Base-by-base conservation (phyloP, 2,329 filamentous ascomycete genomes). In the Trichoderma hamatum region DNA sequence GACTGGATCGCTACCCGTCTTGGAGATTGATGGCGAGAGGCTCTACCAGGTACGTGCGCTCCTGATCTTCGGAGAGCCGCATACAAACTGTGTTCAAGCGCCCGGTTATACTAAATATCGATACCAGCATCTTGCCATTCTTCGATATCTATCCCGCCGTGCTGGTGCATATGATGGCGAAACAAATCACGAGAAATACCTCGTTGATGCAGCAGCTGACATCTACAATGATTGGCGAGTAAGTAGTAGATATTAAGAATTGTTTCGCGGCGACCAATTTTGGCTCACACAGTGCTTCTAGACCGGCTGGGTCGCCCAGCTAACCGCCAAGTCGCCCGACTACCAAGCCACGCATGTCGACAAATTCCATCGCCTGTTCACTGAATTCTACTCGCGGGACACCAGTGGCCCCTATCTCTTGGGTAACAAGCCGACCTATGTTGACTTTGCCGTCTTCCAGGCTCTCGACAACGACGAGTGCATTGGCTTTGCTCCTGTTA, bases 171-270 rank as follows among this genome's bases (percentile, higher is more conserved):
- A 81, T n/a, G 80, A 82, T 28, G 80, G 80, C 5, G 73, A 75
- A 2, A 78, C 78, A 2, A 80, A 72, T 54, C 70, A 73, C 1
- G 80, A 81, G 26, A 81, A 80, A 66, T 81, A 78, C 58, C 21
- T 77, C 2, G 76, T 81, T 0, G 80, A 82, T 67, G 73, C 75
- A 1, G 77, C 80, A 1, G 70, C 79, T 1, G 80, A 81, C 36
- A 71, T 81, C 7, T 82, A 82, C 43, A 75, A 79, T 14, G 80
- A 82, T 43, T 81, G 80, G 80, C 75, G 80, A 54, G 80, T 80
- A 70, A 74, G 78, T 73, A 19, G 16, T 19, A 43, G 39, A 43
- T 19, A 10, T 43, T n/a, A 1, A n/a, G 39, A 3, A 43, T n/a
- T 43, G n/a, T 24, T 4, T 19, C 43, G 26, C 19, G 6, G 26